Conservation (phyloP, 2,329 filamentous ascomycete species). For the Aspergillus awamori region DNA sequence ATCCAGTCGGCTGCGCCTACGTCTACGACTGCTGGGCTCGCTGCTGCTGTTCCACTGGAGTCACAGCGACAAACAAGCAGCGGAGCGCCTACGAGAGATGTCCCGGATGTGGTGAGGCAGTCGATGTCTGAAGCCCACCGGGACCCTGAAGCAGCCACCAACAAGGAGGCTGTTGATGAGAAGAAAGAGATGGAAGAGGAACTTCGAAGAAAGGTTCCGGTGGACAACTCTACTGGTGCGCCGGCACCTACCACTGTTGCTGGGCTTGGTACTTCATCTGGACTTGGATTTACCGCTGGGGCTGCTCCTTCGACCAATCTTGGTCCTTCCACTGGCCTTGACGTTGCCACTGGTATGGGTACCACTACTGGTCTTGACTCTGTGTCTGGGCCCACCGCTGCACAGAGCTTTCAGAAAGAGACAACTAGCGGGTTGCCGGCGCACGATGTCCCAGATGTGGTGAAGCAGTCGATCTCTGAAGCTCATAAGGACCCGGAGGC, state of each 20-base stretch:
- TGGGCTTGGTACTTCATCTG: neutral
- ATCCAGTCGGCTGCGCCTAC: conserved; percentile 56
- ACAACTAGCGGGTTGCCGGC: conserved; percentile 25
- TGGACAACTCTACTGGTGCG: conserved; percentile 40
- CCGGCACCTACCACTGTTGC: conserved; percentile 34
- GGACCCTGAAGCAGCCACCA: conserved; percentile 71
- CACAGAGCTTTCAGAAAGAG: conserved; percentile 41
- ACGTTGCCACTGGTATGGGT: too few species aligned
- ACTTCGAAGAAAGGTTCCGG: conserved; percentile 58
- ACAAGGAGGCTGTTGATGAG: conserved; percentile 69
- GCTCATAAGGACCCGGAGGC: conserved; percentile 70
- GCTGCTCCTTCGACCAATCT: conserved; percentile 23
- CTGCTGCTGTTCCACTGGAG: conserved; percentile 49
- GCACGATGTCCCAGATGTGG: conserved; percentile 46
- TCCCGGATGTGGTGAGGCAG: conserved; percentile 50
- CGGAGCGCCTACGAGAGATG: conserved; percentile 30
- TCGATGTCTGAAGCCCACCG: conserved; percentile 56
- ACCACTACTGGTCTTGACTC: too few species aligned
- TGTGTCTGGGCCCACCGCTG: conserved; percentile 42
- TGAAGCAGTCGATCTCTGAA: conserved; percentile 49
- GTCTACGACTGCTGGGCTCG: conserved; percentile 50
- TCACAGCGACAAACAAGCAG: conserved; percentile 28
- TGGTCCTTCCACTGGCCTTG: too few species aligned
- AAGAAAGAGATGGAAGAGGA: conserved; percentile 76
- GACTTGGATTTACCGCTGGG: conserved; percentile 42